Conservation (phyloP, 164 flowering plant species). For the Sedum album region DNA sequence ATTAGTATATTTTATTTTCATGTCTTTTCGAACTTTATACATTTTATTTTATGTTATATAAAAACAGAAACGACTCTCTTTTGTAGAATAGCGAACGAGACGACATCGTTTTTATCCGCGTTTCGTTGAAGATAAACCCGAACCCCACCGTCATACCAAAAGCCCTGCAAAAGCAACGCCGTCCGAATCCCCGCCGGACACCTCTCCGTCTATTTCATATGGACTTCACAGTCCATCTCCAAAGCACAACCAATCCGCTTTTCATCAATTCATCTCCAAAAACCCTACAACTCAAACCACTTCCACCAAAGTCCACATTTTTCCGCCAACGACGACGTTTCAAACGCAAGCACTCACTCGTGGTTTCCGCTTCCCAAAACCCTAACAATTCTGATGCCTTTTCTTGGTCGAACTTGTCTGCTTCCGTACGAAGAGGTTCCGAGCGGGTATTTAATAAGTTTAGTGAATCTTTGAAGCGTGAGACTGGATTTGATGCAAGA, state of each 20-base stretch:
- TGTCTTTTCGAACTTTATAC: no score
- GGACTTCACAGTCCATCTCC: not conserved
- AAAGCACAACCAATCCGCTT: not conserved
- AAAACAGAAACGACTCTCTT: no score
- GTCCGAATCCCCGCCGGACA: not conserved
- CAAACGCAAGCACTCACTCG: slow-evolving; percentile 21
- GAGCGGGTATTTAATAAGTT: slow-evolving; percentile 42
- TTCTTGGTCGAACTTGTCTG: slow-evolving; percentile 34
- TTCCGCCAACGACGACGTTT: slow-evolving; percentile 19
- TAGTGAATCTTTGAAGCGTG: slow-evolving; percentile 54
- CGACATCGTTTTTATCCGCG: no score
- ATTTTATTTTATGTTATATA: no score
- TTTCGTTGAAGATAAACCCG: no score
- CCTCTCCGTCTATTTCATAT: not conserved
- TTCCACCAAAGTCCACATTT: slow-evolving; percentile 11
- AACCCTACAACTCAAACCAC: slow-evolving; percentile 9
- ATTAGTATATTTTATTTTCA: no score
- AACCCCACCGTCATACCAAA: no score
- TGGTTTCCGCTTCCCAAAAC: slow-evolving; percentile 30
- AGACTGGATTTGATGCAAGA: slow-evolving; percentile 58
- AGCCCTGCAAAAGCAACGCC: not conserved
- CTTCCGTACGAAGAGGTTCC: slow-evolving; percentile 46
- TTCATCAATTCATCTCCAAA: slow-evolving; percentile 9
- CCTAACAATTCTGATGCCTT: slow-evolving; percentile 25
- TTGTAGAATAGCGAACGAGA: no score